phyloP scores from a whole-genome alignment of 495 filamentous ascomycete species.

The Aspergillus taichungensis region DNA sequence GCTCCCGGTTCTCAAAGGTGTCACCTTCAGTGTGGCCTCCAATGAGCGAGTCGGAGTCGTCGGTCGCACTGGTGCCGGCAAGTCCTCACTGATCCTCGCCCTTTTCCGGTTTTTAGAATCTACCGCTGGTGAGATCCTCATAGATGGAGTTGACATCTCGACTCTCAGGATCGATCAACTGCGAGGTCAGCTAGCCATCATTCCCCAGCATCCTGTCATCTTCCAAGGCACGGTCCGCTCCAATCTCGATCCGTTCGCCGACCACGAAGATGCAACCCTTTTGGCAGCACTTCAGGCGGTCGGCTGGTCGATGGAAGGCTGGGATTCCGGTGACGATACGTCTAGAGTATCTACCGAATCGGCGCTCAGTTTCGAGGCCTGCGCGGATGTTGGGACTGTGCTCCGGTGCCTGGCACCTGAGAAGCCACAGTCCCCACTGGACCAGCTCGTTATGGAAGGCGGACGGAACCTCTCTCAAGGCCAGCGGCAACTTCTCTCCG shows the following conservation, averaged over 20 bases:
- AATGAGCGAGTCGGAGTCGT: conserved; percentile 79
- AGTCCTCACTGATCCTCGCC: conserved; percentile 75
- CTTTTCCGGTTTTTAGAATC: conserved; percentile 77
- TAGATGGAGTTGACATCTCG: conserved; percentile 75
- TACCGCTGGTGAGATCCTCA: conserved; percentile 67
- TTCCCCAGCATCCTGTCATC: conserved; percentile 82
- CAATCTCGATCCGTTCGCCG: conserved; percentile 76
- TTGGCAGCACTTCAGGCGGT: conserved; percentile 65
- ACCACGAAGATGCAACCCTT: conserved; percentile 72
- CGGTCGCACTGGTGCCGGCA: conserved; percentile 81
- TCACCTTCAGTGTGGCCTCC: conserved; percentile 65
- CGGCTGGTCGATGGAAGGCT: not conserved
- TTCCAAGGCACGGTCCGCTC: conserved; percentile 79
- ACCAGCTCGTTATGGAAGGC: conserved; percentile 12
- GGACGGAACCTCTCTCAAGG: conserved; percentile 56
- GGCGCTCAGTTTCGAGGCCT: not conserved
- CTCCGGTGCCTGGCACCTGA: no score
- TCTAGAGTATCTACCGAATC: not conserved
- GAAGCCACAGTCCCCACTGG: not conserved
- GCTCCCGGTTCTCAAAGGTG: conserved; percentile 50
- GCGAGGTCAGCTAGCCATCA: conserved; percentile 74
- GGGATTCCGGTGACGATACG: not conserved
- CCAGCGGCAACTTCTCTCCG: conserved; percentile 76
- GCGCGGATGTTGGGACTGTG: no score
- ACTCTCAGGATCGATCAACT: conserved; percentile 68